These are phyloP conservation scores for Omphalotus guepiniiformis DNA, from an alignment of 768 basidiomycete species.

Conservation along the genomic window DNA sequence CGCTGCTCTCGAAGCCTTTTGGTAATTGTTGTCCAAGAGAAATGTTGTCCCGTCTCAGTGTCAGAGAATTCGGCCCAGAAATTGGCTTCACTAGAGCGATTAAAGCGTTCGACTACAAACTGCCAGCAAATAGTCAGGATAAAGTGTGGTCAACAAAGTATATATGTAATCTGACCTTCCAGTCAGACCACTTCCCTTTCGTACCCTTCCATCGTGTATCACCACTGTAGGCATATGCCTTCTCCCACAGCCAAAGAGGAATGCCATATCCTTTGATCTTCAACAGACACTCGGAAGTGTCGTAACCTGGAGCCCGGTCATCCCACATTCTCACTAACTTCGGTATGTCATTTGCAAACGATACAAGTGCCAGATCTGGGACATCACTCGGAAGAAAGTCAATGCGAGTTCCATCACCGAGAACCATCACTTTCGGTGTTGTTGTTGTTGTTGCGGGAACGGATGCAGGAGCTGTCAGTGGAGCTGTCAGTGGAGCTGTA, in stretches of 20 bases:
- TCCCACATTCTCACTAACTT: constrained; percentile 1
- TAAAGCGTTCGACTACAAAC: constrained; percentile 14
- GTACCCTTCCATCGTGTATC: constrained; percentile 1
- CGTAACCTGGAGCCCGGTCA: neutral
- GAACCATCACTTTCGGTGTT: too few species aligned
- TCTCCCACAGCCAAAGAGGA: neutral
- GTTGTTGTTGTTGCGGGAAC: too few species aligned
- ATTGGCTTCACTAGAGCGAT: constrained; percentile 8
- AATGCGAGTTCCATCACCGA: neutral
- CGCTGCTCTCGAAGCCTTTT: constrained; percentile 6
- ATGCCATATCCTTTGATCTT: constrained; percentile 3
- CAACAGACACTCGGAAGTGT: neutral
- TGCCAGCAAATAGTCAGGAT: too few species aligned
- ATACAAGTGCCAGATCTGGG: neutral
- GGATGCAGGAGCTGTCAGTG: too few species aligned
- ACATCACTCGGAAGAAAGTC: neutral
- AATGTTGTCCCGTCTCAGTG: constrained; percentile 3
- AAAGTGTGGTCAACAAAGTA: too few species aligned
- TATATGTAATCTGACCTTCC: constrained; percentile 17
- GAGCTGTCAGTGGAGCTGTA: too few species aligned
- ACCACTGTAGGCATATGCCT: too few species aligned
- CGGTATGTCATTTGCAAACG: neutral
- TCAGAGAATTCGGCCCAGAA: constrained; percentile 17
- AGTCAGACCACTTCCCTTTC: constrained; percentile 13
- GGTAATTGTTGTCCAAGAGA: constrained; percentile 15